Percentiles rank a stretch among this genome's conserved stretches.
phyloP scores from a whole-genome alignment of 164 flowering plant species.

The Magnolia sinica region DNA sequence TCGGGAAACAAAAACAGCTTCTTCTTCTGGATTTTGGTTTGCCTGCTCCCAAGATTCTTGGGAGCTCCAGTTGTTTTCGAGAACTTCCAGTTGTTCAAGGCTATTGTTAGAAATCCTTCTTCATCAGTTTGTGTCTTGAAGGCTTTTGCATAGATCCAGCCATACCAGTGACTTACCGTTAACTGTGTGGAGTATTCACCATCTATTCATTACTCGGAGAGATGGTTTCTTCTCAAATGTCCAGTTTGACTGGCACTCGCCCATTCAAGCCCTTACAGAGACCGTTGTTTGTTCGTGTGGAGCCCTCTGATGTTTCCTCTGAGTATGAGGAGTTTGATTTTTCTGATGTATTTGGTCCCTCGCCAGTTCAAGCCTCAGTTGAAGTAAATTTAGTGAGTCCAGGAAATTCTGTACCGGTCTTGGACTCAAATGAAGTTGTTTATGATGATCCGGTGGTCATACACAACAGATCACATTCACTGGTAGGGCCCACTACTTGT shows the following conservation, averaged over 20 bases:
- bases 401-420: slow-evolving; percentile 18
- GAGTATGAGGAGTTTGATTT: slow-evolving; percentile 75
- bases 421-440: slow-evolving; percentile 33
- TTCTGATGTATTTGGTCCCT: slow-evolving; percentile 86
- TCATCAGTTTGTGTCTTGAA: slow-evolving; percentile 21
- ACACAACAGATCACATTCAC: slow-evolving; percentile 64
- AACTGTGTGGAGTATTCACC: slow-evolving; percentile 3
- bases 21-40: slow-evolving; percentile 64
- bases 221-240: slow-evolving; percentile 67
- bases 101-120: slow-evolving; percentile 55
- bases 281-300: slow-evolving; percentile 38
- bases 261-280: slow-evolving; percentile 27
- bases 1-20: slow-evolving; percentile 73
- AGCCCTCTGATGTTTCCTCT: slow-evolving; percentile 29
- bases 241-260: slow-evolving; percentile 20
- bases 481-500: slow-evolving; percentile 66
- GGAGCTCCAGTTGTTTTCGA: slow-evolving; percentile 46
- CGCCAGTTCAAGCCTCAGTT: slow-evolving; percentile 34
- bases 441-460: slow-evolving; percentile 63
- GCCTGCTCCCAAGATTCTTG: slow-evolving; percentile 64
- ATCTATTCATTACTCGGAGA: slow-evolving; percentile 8
- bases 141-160: slow-evolving; percentile 21
- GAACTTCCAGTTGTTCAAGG: slow-evolving; percentile 55
- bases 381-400: slow-evolving; percentile 25
- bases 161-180: slow-evolving; percentile 7